Evolutionary conservation across 768 basidiomycete genomes (phyloP), one percentile per base, ranked within the genome.

Genomic region (Termitomyces sp.): DNA sequence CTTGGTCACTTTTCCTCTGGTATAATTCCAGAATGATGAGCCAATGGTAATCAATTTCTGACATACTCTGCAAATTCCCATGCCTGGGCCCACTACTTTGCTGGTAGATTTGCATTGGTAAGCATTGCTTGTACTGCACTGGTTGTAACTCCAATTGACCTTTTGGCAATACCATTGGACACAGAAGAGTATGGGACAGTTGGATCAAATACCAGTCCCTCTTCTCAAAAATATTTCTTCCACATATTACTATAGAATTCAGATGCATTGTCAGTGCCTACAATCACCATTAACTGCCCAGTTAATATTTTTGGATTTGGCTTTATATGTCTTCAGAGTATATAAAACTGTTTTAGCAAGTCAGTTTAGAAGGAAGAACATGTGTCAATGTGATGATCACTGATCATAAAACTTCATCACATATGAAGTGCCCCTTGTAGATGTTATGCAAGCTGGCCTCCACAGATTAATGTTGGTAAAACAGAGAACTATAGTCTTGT

Each of bases 1-100:
- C 44, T 7, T 0, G 59, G 59, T 49, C 59, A 63, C 29, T 29
- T 57, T 41, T 65, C 62, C 27, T 60, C 60, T 3, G 65, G 65
- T 0, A 64, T 64, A 0, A 10, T 24, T 5, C 31, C 47, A 3
- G 39, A 27, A 18, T 56, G 37, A 2, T 22, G 8, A 18, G 47
- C 31, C 7, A 56, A 63, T 7, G 61, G 63, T n/a, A 64, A 29
- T 10, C 52, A 26, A 24, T 65, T 64, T 13, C 34, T 18, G 1
- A 64, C 47, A 18, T 48, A 49, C 4, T 55, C 46, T 0, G 56
- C 24, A n/a, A 42, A 58, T 0, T 57, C 50, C 43, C 56, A 58
- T 1, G 61, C 56, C 16, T 64, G 54, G 2, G 61, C 56, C 56
- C 56, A 57, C 48, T 20, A 50, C 7, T 41, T 32, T 1, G 39